Evolutionary conservation across 73 alveolate species (phyloP).

Genomic region (Paramecium octaurelia): DNA sequence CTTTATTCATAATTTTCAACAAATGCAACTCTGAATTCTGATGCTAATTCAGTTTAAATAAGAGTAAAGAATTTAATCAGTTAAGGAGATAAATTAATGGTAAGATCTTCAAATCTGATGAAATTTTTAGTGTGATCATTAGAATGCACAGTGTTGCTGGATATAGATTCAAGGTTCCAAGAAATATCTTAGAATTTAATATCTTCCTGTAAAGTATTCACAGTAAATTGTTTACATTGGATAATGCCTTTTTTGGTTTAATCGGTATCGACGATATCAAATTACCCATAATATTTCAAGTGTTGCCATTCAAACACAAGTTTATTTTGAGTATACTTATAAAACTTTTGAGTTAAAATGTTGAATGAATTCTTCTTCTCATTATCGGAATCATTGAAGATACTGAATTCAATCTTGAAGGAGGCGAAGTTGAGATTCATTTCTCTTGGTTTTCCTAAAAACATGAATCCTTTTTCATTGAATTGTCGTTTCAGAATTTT

Average conservation of each 20-base stretch:
- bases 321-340: background rate
- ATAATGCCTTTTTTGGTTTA: background rate
- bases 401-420: background rate
- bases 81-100: background rate
- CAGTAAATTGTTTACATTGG: background rate
- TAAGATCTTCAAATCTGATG: background rate
- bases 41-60: conserved; percentile 7
- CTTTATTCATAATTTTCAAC: conserved; percentile 38
- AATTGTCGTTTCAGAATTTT: conserved; percentile 2
- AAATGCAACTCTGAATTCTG: background rate
- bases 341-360: background rate
- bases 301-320: conserved; percentile 19
- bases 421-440: background rate
- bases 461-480: conserved; percentile 12
- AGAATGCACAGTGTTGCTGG: background rate
- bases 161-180: background rate
- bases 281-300: background rate
- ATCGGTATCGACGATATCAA: background rate
- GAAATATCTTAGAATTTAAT: background rate
- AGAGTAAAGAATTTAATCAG: background rate
- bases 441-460: conserved; percentile 5
- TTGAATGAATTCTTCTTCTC: background rate
- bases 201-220: background rate
- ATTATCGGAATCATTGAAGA: background rate
- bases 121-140: background rate